phyloP scores from a whole-genome alignment of 768 basidiomycete genomes.

The Vishniacozyma victoriae region DNA sequence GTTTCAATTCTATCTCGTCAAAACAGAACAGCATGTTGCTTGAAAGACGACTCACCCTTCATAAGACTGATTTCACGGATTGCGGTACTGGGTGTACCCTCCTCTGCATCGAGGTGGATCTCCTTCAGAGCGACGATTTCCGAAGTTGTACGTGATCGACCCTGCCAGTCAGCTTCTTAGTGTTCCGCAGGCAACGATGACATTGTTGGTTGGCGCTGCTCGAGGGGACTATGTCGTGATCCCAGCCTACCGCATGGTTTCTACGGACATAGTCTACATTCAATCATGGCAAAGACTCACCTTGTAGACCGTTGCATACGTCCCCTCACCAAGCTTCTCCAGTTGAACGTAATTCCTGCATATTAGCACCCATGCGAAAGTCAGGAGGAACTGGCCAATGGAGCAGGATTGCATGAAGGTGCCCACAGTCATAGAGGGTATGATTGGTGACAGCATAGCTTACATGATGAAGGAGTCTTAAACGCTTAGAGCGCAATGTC shows the following conservation, averaged over 20 bases:
- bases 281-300: no score
- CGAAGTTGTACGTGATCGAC: slow-evolving; percentile 92
- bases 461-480: no score
- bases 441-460: no score
- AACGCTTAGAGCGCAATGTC: no score
- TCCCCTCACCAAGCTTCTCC: slow-evolving; percentile 86
- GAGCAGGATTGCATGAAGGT: no score
- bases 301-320: slow-evolving; percentile 97
- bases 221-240: background rate
- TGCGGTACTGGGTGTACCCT: slow-evolving; percentile 96
- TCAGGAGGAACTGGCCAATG: no score
- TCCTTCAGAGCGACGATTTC: slow-evolving; percentile 98
- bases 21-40: background rate
- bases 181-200: background rate
- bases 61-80: slow-evolving; percentile 98
- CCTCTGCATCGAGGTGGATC: slow-evolving; percentile 98
- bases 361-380: no score
- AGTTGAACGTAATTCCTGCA: slow-evolving; percentile 55
- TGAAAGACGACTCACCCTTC: slow-evolving; percentile 55
- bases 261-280: no score
- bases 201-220: background rate
- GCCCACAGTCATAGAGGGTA: no score
- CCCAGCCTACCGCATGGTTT: no score
- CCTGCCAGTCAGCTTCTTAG: slow-evolving; percentile 52
- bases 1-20: slow-evolving; percentile 68